Percentiles rank a stretch among this genome's conserved stretches.
These are phyloP conservation scores for Lasiodiplodia citricola DNA, from an alignment of 2,329 filamentous ascomycete species.

Conservation along the genomic window DNA sequence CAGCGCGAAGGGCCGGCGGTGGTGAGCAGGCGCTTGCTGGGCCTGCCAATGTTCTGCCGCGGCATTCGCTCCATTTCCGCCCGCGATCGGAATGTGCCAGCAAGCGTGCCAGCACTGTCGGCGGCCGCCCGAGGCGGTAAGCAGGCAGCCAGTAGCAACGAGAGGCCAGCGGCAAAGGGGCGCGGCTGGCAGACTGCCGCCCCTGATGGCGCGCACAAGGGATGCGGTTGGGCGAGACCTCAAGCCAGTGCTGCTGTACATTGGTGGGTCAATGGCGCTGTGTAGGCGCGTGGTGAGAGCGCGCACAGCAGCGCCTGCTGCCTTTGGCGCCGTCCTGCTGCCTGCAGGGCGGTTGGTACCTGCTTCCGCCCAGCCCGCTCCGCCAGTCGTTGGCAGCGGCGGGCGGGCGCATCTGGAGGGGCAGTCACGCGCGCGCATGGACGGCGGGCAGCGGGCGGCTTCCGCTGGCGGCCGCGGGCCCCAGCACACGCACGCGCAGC, in stretches of 20 bases:
- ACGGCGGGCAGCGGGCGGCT: slow-evolving; percentile 13
- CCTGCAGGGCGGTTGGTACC: slow-evolving; percentile 13
- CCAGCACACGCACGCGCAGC: background rate
- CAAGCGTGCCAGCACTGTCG: slow-evolving; percentile 2
- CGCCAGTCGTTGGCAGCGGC: slow-evolving; percentile 7
- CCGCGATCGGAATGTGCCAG: slow-evolving; percentile 15
- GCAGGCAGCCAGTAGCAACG: slow-evolving; percentile 16
- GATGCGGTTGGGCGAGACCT: slow-evolving; percentile 11
- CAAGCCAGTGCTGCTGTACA: background rate
- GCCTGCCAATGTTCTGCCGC: slow-evolving; percentile 6
- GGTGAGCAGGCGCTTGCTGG: background rate
- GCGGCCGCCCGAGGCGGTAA: slow-evolving; percentile 20
- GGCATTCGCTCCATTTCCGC: slow-evolving; percentile 16
- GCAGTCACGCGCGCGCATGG: slow-evolving; percentile 12
- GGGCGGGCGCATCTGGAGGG: slow-evolving; percentile 1
- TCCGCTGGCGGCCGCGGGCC: background rate
- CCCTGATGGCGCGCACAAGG: slow-evolving; percentile 22
- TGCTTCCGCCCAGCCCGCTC: slow-evolving; percentile 15
- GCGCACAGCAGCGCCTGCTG: slow-evolving; percentile 7
- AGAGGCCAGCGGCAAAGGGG: slow-evolving; percentile 3
- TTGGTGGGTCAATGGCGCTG: background rate
- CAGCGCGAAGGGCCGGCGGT: background rate
- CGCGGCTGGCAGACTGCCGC: background rate
- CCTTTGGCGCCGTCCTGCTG: background rate
- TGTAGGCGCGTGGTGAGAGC: background rate